Evolutionary conservation across 2,329 filamentous ascomycete species (phyloP).

Genomic region (Scortechinia acanthostroma): DNA sequence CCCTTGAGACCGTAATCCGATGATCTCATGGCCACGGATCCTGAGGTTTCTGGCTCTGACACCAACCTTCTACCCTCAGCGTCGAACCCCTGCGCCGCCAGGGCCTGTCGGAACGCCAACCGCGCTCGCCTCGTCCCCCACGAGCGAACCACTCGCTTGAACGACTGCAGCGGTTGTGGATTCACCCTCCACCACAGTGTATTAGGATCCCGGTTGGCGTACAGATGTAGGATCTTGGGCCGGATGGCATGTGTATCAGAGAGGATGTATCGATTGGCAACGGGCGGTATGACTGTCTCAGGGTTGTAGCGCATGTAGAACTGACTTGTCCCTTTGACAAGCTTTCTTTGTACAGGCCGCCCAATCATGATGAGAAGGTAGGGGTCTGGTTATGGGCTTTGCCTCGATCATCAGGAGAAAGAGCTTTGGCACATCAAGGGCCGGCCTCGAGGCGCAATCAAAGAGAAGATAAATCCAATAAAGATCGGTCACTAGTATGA

Average conservation of each 20-base stretch:
- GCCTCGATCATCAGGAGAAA: too few relatives aligned
- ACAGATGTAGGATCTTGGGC: constrained; percentile 9
- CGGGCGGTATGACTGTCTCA: background rate
- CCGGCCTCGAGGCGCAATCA: too few relatives aligned
- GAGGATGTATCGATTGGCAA: background rate
- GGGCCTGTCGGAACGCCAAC: constrained; percentile 2
- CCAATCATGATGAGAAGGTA: too few relatives aligned
- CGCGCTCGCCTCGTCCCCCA: constrained; percentile 2
- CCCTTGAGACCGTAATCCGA: background rate
- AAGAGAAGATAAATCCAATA: too few relatives aligned
- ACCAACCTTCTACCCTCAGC: constrained; percentile 6
- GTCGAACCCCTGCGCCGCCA: constrained; percentile 5
- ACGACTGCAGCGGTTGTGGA: constrained; percentile 3
- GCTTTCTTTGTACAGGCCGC: too few relatives aligned
- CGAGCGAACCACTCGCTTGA: constrained; percentile 3
- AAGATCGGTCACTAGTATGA: too few relatives aligned
- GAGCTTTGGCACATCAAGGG: too few relatives aligned
- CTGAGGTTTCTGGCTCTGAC: too few relatives aligned
- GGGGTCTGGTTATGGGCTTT: too few relatives aligned
- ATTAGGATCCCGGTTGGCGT: background rate
- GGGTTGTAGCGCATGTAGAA: background rate
- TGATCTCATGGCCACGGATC: background rate
- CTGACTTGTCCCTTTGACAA: background rate
- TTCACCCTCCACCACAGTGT: background rate
- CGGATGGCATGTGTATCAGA: background rate